Conservation (phyloP, 192 early-diverging fungal genomes). For the Backusella tarrabulga region DNA sequence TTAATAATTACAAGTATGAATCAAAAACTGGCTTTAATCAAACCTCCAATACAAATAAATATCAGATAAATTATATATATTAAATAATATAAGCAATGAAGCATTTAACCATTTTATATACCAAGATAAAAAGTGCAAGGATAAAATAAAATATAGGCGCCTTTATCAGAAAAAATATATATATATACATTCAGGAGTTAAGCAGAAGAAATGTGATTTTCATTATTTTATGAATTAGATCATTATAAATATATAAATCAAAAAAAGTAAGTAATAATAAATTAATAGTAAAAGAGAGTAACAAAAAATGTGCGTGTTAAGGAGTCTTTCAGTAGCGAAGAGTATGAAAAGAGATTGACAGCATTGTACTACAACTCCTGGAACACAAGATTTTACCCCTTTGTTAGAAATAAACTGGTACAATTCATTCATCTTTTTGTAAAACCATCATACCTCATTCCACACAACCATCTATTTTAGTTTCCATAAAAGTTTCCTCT, state of each 20-base stretch:
- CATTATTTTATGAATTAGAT: background rate
- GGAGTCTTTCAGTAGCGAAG: background rate
- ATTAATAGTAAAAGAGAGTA: background rate
- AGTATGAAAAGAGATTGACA: background rate
- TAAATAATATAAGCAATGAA: background rate
- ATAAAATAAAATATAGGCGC: background rate
- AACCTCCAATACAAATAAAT: background rate
- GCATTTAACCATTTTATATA: background rate
- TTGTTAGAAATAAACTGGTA: background rate
- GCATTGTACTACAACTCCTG: constrained; percentile 1
- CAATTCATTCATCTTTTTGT: background rate
- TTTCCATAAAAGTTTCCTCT: background rate
- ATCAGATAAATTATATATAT: background rate
- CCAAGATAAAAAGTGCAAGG: background rate
- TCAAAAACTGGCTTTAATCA: background rate
- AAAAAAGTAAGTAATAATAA: background rate
- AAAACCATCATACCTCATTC: background rate
- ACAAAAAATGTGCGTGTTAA: background rate
- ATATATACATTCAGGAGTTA: background rate
- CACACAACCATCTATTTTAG: background rate
- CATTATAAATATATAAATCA: background rate
- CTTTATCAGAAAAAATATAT: background rate
- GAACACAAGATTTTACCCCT: background rate
- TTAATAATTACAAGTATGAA: background rate
- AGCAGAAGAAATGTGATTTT: background rate